These are phyloP conservation scores for Gaeumannomyces tritici DNA, from an alignment of 2,329 filamentous ascomycete species.

Conservation along the genomic window DNA sequence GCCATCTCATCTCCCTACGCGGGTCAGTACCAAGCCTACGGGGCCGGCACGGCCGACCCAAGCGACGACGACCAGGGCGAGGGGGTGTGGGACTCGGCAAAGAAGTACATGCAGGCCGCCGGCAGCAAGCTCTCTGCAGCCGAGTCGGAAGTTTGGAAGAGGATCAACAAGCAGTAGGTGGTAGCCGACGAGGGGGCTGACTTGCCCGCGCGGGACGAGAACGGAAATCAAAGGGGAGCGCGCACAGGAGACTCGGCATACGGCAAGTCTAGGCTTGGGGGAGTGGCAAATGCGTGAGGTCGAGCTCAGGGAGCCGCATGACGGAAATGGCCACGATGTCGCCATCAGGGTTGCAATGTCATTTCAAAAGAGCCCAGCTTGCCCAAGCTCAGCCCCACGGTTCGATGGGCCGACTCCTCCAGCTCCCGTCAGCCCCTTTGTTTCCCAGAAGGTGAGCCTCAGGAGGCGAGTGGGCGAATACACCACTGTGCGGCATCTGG, in stretches of 20 bases:
- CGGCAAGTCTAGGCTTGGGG: neutral
- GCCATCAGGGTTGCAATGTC: neutral
- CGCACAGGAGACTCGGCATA: neutral
- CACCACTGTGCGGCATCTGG: neutral
- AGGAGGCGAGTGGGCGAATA: neutral
- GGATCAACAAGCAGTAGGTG: constrained; percentile 46
- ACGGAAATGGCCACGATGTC: neutral
- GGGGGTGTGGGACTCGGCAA: constrained; percentile 44
- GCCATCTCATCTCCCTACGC: constrained; percentile 28
- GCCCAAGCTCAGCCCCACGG: neutral
- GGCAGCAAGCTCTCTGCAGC: constrained; percentile 48
- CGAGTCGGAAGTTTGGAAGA: constrained; percentile 53
- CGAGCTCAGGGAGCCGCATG: neutral
- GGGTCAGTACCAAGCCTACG: neutral
- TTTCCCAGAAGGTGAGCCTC: neutral
- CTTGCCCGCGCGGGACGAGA: neutral
- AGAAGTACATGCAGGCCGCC: constrained; percentile 47
- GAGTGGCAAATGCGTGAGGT: neutral
- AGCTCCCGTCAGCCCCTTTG: neutral
- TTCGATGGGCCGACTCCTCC: neutral
- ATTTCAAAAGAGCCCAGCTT: neutral
- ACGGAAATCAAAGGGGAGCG: neutral
- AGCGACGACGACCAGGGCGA: constrained; percentile 27
- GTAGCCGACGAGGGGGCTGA: neutral
- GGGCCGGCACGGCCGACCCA: constrained; percentile 11